These are phyloP conservation scores for Auxenochlorella protothecoides DNA, from an alignment of 139 green algal species.

Conservation along the genomic window DNA sequence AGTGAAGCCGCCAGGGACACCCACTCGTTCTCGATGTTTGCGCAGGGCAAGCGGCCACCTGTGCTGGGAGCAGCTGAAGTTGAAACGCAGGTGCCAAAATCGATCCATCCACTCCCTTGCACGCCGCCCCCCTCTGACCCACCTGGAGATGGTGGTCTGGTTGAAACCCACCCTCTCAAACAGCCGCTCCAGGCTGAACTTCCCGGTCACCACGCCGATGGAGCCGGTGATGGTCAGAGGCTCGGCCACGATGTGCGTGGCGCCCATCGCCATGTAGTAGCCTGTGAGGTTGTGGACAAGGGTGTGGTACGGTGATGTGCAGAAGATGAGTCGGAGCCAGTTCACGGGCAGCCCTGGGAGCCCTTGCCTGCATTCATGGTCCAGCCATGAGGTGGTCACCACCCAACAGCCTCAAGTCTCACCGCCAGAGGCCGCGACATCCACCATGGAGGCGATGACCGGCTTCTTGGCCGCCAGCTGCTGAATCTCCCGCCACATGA, in stretches of 20 bases:
- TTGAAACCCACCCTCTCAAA: slow-evolving; percentile 65
- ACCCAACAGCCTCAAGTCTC: slow-evolving; percentile 2
- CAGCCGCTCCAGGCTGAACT: slow-evolving; percentile 82
- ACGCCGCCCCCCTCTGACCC: not conserved
- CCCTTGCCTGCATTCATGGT: slow-evolving; percentile 6
- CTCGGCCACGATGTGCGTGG: slow-evolving; percentile 70
- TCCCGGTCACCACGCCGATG: slow-evolving; percentile 78
- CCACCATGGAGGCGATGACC: slow-evolving; percentile 85
- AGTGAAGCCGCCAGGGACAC: no score
- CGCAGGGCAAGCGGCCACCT: no score
- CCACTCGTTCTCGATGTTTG: no score
- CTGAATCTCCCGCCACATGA: slow-evolving; percentile 87
- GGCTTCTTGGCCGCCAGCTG: slow-evolving; percentile 67
- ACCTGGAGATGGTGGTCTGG: slow-evolving; percentile 70
- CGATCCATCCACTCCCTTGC: not conserved
- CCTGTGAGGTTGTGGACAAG: slow-evolving; percentile 5
- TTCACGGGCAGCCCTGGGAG: no score
- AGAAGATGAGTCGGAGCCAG: no score
- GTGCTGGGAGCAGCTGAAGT: not conserved
- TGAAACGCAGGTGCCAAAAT: not conserved
- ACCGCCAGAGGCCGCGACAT: slow-evolving; percentile 78
- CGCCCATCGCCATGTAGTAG: slow-evolving; percentile 92
- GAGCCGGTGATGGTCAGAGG: slow-evolving; percentile 82
- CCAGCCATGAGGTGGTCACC: no score
- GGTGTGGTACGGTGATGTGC: no score